Percentiles rank a stretch among this genome's conserved stretches.
phyloP scores from a whole-genome alignment of 352 stramenopile species.

The Halophytophthora batemanensis region DNA sequence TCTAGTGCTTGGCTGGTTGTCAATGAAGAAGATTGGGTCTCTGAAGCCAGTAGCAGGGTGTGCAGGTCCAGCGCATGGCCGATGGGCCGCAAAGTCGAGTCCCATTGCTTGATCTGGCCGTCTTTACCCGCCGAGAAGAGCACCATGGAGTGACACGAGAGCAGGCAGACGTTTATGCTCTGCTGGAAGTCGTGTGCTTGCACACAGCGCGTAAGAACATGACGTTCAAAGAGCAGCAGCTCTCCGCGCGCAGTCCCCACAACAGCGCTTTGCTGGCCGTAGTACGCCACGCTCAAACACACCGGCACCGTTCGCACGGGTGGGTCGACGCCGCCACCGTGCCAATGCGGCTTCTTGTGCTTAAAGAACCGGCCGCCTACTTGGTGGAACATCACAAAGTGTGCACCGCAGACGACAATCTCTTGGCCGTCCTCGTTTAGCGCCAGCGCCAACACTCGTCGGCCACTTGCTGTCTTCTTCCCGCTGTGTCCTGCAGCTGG shows the following conservation, averaged over 20 bases:
- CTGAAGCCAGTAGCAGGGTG: conserved; percentile 12
- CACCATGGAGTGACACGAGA: conserved; percentile 69
- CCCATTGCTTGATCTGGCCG: conserved; percentile 77
- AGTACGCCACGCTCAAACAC: conserved; percentile 56
- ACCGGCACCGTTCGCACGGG: conserved; percentile 43
- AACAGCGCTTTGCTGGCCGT: conserved; percentile 47
- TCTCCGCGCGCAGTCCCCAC: conserved; percentile 63
- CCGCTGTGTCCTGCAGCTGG: conserved; percentile 11
- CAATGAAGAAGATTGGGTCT: conserved; percentile 1
- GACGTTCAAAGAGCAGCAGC: conserved; percentile 67
- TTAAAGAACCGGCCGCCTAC: conserved; percentile 61
- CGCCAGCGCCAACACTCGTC: conserved; percentile 49
- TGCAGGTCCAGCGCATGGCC: conserved; percentile 66
- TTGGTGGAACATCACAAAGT: conserved; percentile 64
- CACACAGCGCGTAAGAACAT: conserved; percentile 46
- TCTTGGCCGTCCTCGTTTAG: conserved; percentile 73
- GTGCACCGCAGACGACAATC: conserved; percentile 54
- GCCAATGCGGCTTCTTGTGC: conserved; percentile 56
- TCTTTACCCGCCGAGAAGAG: conserved; percentile 79
- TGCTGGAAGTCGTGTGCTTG: conserved; percentile 54
- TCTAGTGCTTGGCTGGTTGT: conserved; percentile 20
- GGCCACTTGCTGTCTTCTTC: conserved; percentile 8
- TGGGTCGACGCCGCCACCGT: conserved; percentile 15
- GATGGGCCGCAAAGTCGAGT: conserved; percentile 72
- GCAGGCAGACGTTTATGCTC: conserved; percentile 52